Evolutionary conservation across 352 stramenopile species (phyloP).

Genomic region (Phytophthora melonis): DNA sequence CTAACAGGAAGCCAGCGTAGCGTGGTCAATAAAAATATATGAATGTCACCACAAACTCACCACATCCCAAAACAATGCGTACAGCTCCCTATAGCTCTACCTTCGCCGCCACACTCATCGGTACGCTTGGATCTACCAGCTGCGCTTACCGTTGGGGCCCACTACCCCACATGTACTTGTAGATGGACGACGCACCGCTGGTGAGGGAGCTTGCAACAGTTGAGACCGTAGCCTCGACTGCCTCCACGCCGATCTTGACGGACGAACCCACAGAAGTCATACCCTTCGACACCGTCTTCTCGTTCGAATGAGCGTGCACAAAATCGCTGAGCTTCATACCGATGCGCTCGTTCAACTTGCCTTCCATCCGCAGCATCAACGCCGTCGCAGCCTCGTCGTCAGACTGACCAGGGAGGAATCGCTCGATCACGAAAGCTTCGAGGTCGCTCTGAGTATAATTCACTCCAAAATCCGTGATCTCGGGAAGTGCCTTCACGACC

Average conservation of each 20-base stretch:
- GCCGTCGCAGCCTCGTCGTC: conserved; percentile 85
- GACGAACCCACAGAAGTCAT: conserved; percentile 83
- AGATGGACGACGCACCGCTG: conserved; percentile 80
- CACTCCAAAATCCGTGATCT: conserved; percentile 87
- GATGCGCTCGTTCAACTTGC: conserved; percentile 89
- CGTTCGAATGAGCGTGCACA: conserved; percentile 85
- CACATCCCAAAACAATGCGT: conserved; percentile 21
- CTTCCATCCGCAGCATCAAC: conserved; percentile 86
- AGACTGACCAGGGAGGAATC: conserved; percentile 82
- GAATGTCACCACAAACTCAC: conserved; percentile 22
- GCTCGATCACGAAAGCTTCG: conserved; percentile 85
- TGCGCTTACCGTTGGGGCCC: conserved; percentile 35
- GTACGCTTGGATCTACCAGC: conserved; percentile 25
- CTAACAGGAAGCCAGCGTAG: not conserved
- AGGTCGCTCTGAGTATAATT: conserved; percentile 90
- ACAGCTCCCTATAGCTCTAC: conserved; percentile 12
- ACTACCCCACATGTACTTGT: conserved; percentile 88
- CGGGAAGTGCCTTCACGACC: conserved; percentile 82
- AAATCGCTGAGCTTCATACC: conserved; percentile 88
- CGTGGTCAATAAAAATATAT: conserved; percentile 23
- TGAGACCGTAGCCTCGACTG: conserved; percentile 75
- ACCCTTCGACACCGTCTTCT: conserved; percentile 87
- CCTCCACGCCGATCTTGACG: conserved; percentile 84
- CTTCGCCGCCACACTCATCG: conserved; percentile 14
- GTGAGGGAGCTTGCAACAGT: conserved; percentile 83